Evolutionary conservation across 306 rosid genomes (phyloP).

Genomic region (Trifolium repens): DNA sequence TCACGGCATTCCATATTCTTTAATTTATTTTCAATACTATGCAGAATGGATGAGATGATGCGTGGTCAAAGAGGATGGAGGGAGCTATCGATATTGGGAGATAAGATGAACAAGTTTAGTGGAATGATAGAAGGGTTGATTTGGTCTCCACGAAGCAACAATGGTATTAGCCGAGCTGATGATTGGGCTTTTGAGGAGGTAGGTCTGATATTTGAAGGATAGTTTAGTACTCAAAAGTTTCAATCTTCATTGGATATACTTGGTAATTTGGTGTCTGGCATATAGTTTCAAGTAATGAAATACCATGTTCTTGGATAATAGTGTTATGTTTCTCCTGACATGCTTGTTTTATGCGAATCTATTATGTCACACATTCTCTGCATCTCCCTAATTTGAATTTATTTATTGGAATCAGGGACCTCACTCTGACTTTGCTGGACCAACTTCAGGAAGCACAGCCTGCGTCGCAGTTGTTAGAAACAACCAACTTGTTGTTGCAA

Average conservation of each 20-base stretch:
- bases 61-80: conserved; percentile 99
- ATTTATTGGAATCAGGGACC: conserved; percentile 71
- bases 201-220: conserved; percentile 40
- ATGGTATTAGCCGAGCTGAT: conserved; percentile 59
- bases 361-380: neutral
- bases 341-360: conserved; percentile 1
- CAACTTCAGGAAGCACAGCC: conserved; percentile 97
- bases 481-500: conserved; percentile 82
- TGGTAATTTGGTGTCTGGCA: conserved; percentile 31
- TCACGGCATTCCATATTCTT: conserved; percentile 19
- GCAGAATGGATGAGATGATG: conserved; percentile 99
- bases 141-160: conserved; percentile 90
- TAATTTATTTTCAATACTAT: conserved; percentile 28
- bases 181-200: conserved; percentile 98
- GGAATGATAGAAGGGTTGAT: conserved; percentile 97
- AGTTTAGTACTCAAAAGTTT: neutral
- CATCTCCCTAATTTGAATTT: conserved; percentile 37
- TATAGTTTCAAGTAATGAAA: conserved; percentile 28
- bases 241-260: conserved; percentile 27
- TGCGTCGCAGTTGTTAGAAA: conserved; percentile 89
- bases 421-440: conserved; percentile 94
- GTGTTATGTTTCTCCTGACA: neutral
- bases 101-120: conserved; percentile 85
- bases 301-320: conserved; percentile 16
- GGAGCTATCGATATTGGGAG: conserved; percentile 91